Evolutionary conservation across 2,329 filamentous ascomycete genomes (phyloP).

Genomic region (Fusarium foetens): DNA sequence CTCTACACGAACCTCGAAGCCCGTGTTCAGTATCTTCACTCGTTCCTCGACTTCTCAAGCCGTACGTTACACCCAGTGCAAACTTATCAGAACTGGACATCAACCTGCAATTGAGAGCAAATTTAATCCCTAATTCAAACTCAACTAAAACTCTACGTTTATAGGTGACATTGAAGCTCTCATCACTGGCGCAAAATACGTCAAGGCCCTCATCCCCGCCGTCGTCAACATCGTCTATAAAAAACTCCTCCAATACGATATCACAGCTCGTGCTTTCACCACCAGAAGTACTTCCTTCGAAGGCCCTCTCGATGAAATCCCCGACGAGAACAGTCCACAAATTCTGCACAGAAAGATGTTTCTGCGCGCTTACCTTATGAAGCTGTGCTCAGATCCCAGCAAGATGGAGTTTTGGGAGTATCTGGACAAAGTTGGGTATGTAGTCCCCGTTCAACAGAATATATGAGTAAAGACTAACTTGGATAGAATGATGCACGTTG

Average conservation of each 20-base stretch:
- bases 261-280: constrained; percentile 81
- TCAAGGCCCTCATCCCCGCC: constrained; percentile 83
- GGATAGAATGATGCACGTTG: constrained; percentile 79
- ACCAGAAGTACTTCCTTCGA: constrained; percentile 72
- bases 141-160: constrained; percentile 12
- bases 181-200: constrained; percentile 75
- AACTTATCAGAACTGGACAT: background rate
- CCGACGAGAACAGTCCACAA: constrained; percentile 76
- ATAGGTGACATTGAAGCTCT: constrained; percentile 78
- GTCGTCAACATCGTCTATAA: constrained; percentile 87
- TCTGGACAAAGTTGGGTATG: constrained; percentile 81
- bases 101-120: background rate
- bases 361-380: constrained; percentile 77
- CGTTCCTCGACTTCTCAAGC: constrained; percentile 78
- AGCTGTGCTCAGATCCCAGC: constrained; percentile 78
- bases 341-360: constrained; percentile 84
- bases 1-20: constrained; percentile 77
- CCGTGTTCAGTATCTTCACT: constrained; percentile 77
- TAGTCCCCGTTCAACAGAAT: constrained; percentile 16
- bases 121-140: background rate
- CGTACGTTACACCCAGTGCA: constrained; percentile 58
- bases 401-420: constrained; percentile 86
- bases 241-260: constrained; percentile 82
- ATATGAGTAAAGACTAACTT: background rate
- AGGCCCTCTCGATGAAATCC: constrained; percentile 70